A percentile compares a stretch with the other conserved stretches of the same genome.
Evolutionary conservation across 768 basidiomycete genomes (phyloP).

Genomic region (Termitomyces sp.): DNA sequence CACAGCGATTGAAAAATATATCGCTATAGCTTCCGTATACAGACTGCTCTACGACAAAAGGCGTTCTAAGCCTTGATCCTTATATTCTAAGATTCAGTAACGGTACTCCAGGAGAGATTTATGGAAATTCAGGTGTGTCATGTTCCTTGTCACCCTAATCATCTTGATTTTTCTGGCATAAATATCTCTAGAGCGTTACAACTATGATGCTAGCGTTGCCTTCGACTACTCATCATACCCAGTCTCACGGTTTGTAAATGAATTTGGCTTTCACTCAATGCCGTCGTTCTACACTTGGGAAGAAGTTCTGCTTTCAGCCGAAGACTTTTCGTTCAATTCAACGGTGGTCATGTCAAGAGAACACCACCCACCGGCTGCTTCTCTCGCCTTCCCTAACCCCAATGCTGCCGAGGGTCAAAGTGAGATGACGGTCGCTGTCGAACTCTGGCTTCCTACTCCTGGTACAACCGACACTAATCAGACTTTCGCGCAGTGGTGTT

Average conservation of each 20-base stretch:
- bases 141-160: not conserved
- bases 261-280: conserved; percentile 66
- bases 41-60: conserved; percentile 56
- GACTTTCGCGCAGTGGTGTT: conserved; percentile 64
- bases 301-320: conserved; percentile 46
- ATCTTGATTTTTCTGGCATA: not conserved
- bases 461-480: conserved; percentile 45
- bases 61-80: conserved; percentile 55
- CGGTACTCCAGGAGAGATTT: conserved; percentile 48
- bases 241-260: conserved; percentile 50
- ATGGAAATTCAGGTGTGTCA: conserved; percentile 48
- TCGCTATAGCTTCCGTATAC: conserved; percentile 48
- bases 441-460: conserved; percentile 55
- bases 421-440: conserved; percentile 49
- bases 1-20: not conserved
- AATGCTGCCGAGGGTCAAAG: conserved; percentile 50
- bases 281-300: conserved; percentile 62
- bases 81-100: conserved; percentile 50
- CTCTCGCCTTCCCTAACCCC: conserved; percentile 51
- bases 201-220: conserved; percentile 49
- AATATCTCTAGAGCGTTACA: conserved; percentile 43
- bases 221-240: conserved; percentile 56
- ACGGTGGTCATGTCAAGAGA: conserved; percentile 54
- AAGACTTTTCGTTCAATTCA: conserved; percentile 57
- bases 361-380: conserved; percentile 53